Evolutionary conservation across 768 basidiomycete species (phyloP).

Genomic region (Leucocoprinus leucothites): DNA sequence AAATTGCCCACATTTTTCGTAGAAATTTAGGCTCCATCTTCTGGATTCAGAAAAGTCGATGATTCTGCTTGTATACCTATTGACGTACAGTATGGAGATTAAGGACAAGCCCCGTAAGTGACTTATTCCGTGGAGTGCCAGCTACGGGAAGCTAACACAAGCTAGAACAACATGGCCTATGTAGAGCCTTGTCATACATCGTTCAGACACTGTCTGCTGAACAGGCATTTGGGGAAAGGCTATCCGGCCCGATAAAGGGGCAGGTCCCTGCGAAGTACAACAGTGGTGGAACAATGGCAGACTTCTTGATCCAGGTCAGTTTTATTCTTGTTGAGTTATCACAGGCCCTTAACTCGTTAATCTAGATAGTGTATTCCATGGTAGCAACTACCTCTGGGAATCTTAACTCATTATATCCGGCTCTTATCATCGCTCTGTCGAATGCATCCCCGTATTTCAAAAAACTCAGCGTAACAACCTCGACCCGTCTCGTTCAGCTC

Average conservation of each 20-base stretch:
- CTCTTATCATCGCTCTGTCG: constrained; percentile 84
- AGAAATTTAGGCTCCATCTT: constrained; percentile 89
- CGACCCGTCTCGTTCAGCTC: constrained; percentile 82
- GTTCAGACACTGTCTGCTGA: constrained; percentile 90
- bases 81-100: constrained; percentile 81
- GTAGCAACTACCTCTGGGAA: constrained; percentile 84
- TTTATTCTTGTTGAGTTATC: neutral
- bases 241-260: constrained; percentile 62
- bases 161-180: constrained; percentile 86
- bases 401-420: constrained; percentile 85
- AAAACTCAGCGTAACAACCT: constrained; percentile 75
- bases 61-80: constrained; percentile 73
- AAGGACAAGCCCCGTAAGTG: constrained; percentile 89
- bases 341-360: constrained; percentile 13
- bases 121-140: neutral
- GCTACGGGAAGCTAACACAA: constrained; percentile 7
- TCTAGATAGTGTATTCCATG: constrained; percentile 83
- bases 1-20: constrained; percentile 7
- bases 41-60: constrained; percentile 77
- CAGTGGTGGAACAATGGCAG: constrained; percentile 68
- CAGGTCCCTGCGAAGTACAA: constrained; percentile 78
- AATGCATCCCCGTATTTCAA: constrained; percentile 88
- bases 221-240: constrained; percentile 65
- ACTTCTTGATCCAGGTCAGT: constrained; percentile 85
- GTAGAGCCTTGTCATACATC: constrained; percentile 87